A percentile compares a stretch with the other conserved stretches of the same genome.
Conservation (phyloP, 2,329 filamentous ascomycete genomes). For the Furcasterigmium sp. region DNA sequence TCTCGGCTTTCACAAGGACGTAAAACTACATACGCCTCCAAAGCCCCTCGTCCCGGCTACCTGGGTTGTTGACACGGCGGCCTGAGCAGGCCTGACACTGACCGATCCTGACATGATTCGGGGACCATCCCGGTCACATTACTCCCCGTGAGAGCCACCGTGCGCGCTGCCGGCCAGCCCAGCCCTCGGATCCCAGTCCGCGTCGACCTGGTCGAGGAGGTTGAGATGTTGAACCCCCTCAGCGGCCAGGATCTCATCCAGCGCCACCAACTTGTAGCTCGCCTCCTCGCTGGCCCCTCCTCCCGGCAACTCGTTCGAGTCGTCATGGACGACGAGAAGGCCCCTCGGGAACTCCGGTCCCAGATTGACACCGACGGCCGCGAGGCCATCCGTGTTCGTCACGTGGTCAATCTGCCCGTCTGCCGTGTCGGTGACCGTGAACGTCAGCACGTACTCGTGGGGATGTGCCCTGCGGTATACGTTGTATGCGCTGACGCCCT, state of each 20-base stretch:
- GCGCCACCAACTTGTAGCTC: conserved; percentile 43
- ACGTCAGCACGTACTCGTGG: conserved; percentile 43
- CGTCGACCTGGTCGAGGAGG: conserved; percentile 28
- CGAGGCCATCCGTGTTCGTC: conserved; percentile 47
- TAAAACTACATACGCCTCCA: too few species aligned
- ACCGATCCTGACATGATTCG: too few species aligned
- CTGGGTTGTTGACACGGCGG: too few species aligned
- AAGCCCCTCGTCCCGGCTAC: too few species aligned
- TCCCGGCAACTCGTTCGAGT: conserved; percentile 42
- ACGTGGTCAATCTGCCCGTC: conserved; percentile 40
- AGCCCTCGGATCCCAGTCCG: conserved; percentile 32
- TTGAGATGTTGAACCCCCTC: conserved; percentile 17
- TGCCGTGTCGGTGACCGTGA: conserved; percentile 36
- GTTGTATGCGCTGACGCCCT: conserved; percentile 48
- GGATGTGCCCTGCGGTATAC: conserved; percentile 43
- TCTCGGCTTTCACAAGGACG: too few species aligned
- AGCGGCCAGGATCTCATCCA: conserved; percentile 32
- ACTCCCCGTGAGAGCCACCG: too few species aligned
- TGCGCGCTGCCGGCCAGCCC: background rate
- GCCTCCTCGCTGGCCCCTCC: conserved; percentile 40
- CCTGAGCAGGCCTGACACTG: too few species aligned
- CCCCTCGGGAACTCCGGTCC: conserved; percentile 36
- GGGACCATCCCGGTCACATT: too few species aligned
- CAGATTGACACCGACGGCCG: conserved; percentile 37
- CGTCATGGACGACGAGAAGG: conserved; percentile 46